phyloP scores from a whole-genome alignment of 352 stramenopile genomes.

The Globisporangium radiosum region DNA sequence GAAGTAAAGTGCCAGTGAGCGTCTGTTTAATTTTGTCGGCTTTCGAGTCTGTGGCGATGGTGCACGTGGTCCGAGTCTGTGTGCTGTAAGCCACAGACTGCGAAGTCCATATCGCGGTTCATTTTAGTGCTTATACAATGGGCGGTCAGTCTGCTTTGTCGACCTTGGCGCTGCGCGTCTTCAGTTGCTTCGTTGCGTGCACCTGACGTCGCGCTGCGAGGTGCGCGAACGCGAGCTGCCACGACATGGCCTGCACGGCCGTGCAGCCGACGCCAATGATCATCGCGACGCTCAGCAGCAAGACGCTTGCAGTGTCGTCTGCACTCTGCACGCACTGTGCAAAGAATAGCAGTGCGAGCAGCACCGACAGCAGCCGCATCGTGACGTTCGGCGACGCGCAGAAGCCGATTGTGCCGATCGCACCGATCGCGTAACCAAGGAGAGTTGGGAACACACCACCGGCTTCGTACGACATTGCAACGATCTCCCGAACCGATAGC shows the following conservation, averaged over 20 bases:
- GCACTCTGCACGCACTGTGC: constrained; percentile 16
- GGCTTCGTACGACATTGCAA: constrained; percentile 44
- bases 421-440: constrained; percentile 43
- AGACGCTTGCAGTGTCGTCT: constrained; percentile 20
- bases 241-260: constrained; percentile 47
- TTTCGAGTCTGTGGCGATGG: too few species aligned
- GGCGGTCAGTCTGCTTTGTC: constrained; percentile 8
- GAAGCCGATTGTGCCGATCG: constrained; percentile 33
- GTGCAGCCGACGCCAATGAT: constrained; percentile 46
- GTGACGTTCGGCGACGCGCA: constrained; percentile 14
- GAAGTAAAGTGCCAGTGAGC: too few species aligned
- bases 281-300: constrained; percentile 30
- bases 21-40: too few species aligned
- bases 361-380: constrained; percentile 14
- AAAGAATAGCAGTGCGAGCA: constrained; percentile 21
- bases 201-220: constrained; percentile 18
- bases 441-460: constrained; percentile 55
- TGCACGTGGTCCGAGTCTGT: too few species aligned
- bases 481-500: constrained; percentile 34
- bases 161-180: constrained; percentile 18
- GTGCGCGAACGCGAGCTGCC: constrained; percentile 45
- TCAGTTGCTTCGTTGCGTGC: constrained; percentile 15
- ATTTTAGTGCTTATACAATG: too few species aligned
- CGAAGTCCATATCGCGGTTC: too few species aligned
- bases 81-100: too few species aligned